Conservation (phyloP, 2,329 filamentous ascomycete genomes). For the Clarireedia hainanense region DNA sequence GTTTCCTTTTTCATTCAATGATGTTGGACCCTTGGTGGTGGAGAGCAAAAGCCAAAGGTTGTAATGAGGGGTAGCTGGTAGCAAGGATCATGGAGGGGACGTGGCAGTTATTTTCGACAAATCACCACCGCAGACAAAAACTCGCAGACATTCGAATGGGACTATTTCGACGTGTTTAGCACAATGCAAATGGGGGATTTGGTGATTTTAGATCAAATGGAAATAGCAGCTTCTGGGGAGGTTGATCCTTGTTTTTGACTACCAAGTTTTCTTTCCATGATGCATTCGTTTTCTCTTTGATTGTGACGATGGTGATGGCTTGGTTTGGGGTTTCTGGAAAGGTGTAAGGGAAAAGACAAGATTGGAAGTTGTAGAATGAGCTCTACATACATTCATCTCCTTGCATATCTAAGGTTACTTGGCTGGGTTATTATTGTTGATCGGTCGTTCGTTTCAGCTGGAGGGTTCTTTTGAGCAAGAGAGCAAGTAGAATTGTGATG, state of each 20-base stretch:
- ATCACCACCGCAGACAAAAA: conserved; percentile 4
- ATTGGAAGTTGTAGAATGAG: too few species aligned
- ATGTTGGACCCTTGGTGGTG: neutral
- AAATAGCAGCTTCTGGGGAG: conserved; percentile 28
- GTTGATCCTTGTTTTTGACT: conserved; percentile 17
- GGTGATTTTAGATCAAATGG: conserved; percentile 9
- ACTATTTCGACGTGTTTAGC: neutral
- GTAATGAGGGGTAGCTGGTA: conserved; percentile 1
- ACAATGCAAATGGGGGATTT: conserved; percentile 7
- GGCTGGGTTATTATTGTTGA: too few species aligned
- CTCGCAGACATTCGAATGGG: conserved; percentile 9
- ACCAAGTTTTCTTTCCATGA: neutral
- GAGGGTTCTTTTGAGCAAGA: too few species aligned
- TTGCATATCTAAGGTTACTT: too few species aligned
- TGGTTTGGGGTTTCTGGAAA: neutral
- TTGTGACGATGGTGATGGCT: neutral
- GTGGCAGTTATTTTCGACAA: conserved; percentile 5
- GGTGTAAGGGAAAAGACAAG: too few species aligned
- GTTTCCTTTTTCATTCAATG: neutral
- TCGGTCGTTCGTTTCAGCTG: too few species aligned
- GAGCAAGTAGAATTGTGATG: too few species aligned
- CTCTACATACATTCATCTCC: too few species aligned
- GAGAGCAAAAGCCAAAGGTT: neutral
- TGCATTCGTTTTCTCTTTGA: conserved; percentile 10
- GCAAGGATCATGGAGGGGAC: neutral